Percentiles rank a stretch among this genome's conserved stretches.
Conservation (phyloP, 148 eudicot genomes). For the Vaccinium myrtillus region DNA sequence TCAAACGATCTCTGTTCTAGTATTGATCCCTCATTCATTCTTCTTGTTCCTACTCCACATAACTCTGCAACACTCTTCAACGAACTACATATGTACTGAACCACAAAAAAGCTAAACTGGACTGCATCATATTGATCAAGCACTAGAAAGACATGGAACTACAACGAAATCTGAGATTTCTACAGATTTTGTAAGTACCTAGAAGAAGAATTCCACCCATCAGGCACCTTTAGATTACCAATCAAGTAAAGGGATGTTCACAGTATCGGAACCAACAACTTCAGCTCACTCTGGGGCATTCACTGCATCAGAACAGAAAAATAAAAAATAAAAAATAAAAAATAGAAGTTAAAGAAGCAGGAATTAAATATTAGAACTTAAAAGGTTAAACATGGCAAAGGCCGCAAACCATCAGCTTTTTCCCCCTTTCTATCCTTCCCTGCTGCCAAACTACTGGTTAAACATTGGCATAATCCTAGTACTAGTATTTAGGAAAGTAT, state of each 20-base stretch:
- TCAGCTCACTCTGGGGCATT: constrained; percentile 2
- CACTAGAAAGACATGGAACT: neutral
- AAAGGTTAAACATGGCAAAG: neutral
- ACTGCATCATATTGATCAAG: neutral
- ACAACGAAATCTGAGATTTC: neutral
- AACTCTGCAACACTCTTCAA: neutral
- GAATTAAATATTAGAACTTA: neutral
- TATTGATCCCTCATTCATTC: neutral
- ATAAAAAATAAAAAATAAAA: accelerated
- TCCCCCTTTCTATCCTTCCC: neutral
- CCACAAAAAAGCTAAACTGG: neutral
- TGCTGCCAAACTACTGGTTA: neutral
- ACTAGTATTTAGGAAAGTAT: neutral
- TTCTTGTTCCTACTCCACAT: neutral
- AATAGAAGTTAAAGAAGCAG: neutral
- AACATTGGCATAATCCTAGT: neutral
- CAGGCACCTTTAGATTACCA: neutral
- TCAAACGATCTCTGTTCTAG: neutral
- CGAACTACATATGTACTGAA: neutral
- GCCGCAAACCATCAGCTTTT: neutral
- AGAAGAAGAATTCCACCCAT: neutral
- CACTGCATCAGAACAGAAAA: neutral
- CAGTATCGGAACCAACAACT: neutral
- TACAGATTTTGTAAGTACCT: neutral
- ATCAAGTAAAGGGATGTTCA: neutral